Conservation (phyloP, 495 filamentous ascomycete genomes). For the Aspergillus ostianus region DNA sequence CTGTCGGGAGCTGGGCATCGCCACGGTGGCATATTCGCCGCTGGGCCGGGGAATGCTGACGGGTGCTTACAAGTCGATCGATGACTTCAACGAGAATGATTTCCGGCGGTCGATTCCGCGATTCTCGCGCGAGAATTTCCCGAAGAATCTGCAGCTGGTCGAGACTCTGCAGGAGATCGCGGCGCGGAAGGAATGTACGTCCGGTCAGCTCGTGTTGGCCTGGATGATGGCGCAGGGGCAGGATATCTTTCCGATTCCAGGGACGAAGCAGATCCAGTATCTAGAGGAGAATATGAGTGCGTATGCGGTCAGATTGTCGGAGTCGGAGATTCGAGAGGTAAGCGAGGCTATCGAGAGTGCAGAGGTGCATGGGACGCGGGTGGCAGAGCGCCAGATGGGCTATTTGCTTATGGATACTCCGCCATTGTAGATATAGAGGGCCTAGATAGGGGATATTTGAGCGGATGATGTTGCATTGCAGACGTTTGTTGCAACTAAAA, state of each 20-base stretch:
- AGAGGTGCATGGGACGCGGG: not conserved
- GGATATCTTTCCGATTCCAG: slow-evolving; percentile 62
- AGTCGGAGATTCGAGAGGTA: not conserved
- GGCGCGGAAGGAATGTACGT: slow-evolving; percentile 43
- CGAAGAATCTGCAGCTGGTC: slow-evolving; percentile 49
- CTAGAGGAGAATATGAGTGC: slow-evolving; percentile 53
- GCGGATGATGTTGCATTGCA: not conserved
- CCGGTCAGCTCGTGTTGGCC: slow-evolving; percentile 52
- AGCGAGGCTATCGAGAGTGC: not conserved
- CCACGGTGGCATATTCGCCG: slow-evolving; percentile 60
- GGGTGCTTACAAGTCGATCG: slow-evolving; percentile 39
- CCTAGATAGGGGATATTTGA: not conserved
- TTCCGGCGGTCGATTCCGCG: slow-evolving; percentile 41
- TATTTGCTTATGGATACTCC: not conserved
- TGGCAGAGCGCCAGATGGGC: not conserved
- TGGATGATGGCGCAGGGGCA: slow-evolving; percentile 60
- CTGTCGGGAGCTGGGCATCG: slow-evolving; percentile 61
- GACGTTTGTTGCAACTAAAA: not conserved
- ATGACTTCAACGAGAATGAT: slow-evolving; percentile 47
- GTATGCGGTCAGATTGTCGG: slow-evolving; percentile 12
- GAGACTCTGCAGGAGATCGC: slow-evolving; percentile 44
- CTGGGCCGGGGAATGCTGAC: slow-evolving; percentile 59
- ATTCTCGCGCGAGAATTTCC: slow-evolving; percentile 50
- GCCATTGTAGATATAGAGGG: not conserved
- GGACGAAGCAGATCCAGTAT: slow-evolving; percentile 55